Conservation (phyloP, 1,284 basidiomycete species). For the Trametes versicolor region DNA sequence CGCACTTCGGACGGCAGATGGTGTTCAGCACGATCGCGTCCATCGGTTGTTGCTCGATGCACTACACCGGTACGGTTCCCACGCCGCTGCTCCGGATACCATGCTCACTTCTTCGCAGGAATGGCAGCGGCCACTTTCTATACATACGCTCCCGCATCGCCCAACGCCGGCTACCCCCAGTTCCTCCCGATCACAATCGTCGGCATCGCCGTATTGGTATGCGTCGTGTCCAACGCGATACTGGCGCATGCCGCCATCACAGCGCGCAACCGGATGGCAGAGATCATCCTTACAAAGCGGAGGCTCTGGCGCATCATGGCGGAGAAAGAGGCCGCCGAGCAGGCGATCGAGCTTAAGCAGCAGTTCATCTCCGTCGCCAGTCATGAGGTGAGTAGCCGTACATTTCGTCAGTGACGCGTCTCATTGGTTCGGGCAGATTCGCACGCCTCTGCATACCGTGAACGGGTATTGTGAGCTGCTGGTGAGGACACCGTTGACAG, state of each 20-base stretch:
- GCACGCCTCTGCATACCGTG: constrained; percentile 45
- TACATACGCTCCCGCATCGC: constrained; percentile 34
- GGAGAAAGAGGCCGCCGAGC: constrained; percentile 47
- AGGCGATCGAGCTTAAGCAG: constrained; percentile 46
- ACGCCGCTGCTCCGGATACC: neutral
- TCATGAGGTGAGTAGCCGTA: constrained; percentile 38
- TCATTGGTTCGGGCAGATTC: constrained; percentile 34
- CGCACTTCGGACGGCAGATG: constrained; percentile 43
- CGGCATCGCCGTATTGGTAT: constrained; percentile 40
- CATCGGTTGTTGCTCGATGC: constrained; percentile 43
- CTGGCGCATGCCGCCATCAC: constrained; percentile 43
- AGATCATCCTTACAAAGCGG: constrained; percentile 44
- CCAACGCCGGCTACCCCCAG: constrained; percentile 39
- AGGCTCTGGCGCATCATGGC: constrained; percentile 46
- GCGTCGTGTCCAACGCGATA: constrained; percentile 43
- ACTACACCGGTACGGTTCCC: constrained; percentile 40
- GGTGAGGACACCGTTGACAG: constrained; percentile 40
- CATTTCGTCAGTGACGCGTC: neutral
- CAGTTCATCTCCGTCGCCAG: constrained; percentile 46
- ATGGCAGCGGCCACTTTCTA: constrained; percentile 46
- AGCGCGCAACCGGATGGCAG: constrained; percentile 45
- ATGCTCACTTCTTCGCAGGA: constrained; percentile 28
- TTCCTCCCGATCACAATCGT: constrained; percentile 42
- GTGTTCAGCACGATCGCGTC: constrained; percentile 43
- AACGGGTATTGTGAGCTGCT: constrained; percentile 46